Evolutionary conservation across 2,329 filamentous ascomycete genomes (phyloP).

Genomic region (Blumeriella jaapii): DNA sequence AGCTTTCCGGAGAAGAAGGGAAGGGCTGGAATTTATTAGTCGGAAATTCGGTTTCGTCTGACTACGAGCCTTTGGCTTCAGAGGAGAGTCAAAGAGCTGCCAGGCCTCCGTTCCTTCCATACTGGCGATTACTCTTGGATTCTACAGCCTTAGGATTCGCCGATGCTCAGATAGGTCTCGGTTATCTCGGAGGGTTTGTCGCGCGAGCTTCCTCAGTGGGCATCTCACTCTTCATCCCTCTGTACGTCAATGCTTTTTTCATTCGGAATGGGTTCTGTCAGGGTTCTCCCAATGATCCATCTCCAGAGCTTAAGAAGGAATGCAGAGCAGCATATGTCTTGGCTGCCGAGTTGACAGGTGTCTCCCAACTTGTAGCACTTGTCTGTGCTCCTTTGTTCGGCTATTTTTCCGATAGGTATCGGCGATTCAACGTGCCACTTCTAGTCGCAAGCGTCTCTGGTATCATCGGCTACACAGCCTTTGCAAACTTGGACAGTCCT

Average conservation of each 20-base stretch:
- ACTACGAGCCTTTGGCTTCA: slow-evolving; percentile 10
- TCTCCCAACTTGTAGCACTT: slow-evolving; percentile 77
- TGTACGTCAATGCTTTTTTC: slow-evolving; percentile 88
- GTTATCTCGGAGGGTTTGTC: slow-evolving; percentile 89
- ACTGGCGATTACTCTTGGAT: slow-evolving; percentile 47
- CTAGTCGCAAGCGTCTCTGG: slow-evolving; percentile 61
- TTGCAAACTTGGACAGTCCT: slow-evolving; percentile 67
- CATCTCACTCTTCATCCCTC: slow-evolving; percentile 87
- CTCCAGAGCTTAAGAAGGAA: slow-evolving; percentile 68
- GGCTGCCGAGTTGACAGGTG: slow-evolving; percentile 75
- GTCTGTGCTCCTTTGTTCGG: slow-evolving; percentile 81
- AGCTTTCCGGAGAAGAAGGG: slow-evolving; percentile 58
- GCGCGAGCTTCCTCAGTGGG: slow-evolving; percentile 89
- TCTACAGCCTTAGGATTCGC: slow-evolving; percentile 60
- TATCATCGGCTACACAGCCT: slow-evolving; percentile 63
- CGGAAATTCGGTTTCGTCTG: slow-evolving; percentile 23
- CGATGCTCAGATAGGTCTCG: slow-evolving; percentile 70
- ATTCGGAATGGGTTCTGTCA: slow-evolving; percentile 70
- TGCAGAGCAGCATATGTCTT: slow-evolving; percentile 82
- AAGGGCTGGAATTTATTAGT: slow-evolving; percentile 59
- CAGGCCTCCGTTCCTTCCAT: slow-evolving; percentile 35
- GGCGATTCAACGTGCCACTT: slow-evolving; percentile 61
- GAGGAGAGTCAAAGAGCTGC: slow-evolving; percentile 2
- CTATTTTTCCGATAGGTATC: slow-evolving; percentile 61
- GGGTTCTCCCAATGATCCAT: slow-evolving; percentile 49